Percentiles rank a stretch among this genome's conserved stretches.
Conservation (phyloP, 2,329 filamentous ascomycete species). For the Niveomyces coronatus region DNA sequence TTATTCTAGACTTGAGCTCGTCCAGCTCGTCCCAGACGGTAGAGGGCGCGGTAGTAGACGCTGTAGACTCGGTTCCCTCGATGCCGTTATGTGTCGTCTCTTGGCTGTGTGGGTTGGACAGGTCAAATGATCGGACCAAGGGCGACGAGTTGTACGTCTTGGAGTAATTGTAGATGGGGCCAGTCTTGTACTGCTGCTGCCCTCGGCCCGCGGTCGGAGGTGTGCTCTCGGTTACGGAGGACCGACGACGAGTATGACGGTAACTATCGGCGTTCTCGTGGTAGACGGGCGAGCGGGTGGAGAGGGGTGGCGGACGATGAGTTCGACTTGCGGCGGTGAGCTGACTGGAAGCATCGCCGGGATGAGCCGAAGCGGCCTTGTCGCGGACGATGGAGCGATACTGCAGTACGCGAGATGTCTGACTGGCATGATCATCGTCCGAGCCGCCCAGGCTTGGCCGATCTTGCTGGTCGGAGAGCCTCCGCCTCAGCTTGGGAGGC, state of each 20-base stretch:
- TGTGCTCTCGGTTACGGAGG: slow-evolving; percentile 40
- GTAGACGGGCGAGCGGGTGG: slow-evolving; percentile 37
- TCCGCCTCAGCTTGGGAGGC: slow-evolving; percentile 39
- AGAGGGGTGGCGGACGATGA: slow-evolving; percentile 35
- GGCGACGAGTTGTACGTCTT: slow-evolving; percentile 49
- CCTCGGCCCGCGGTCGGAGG: slow-evolving; percentile 29
- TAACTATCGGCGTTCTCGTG: slow-evolving; percentile 30
- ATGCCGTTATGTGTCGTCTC: slow-evolving; percentile 30
- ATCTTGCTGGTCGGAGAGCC: slow-evolving; percentile 48
- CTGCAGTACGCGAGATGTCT: slow-evolving; percentile 30
- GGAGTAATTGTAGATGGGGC: slow-evolving; percentile 15
- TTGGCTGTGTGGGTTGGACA: slow-evolving; percentile 17
- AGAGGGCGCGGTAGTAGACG: slow-evolving; percentile 79
- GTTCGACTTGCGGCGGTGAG: slow-evolving; percentile 15
- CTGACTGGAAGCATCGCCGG: slow-evolving; percentile 24
- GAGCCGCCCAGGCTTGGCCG: slow-evolving; percentile 26
- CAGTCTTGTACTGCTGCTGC: slow-evolving; percentile 32
- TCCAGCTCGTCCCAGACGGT: slow-evolving; percentile 98
- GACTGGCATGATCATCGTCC: slow-evolving; percentile 34
- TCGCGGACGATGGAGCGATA: slow-evolving; percentile 35
- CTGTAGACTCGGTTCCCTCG: slow-evolving; percentile 74
- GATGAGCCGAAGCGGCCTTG: slow-evolving; percentile 28
- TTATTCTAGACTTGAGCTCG: slow-evolving; percentile 86
- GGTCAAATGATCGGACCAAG: slow-evolving; percentile 34
- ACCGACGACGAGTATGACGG: slow-evolving; percentile 23